Base-by-base conservation (phyloP, 768 basidiomycete species). In the Lactarius indigo region DNA sequence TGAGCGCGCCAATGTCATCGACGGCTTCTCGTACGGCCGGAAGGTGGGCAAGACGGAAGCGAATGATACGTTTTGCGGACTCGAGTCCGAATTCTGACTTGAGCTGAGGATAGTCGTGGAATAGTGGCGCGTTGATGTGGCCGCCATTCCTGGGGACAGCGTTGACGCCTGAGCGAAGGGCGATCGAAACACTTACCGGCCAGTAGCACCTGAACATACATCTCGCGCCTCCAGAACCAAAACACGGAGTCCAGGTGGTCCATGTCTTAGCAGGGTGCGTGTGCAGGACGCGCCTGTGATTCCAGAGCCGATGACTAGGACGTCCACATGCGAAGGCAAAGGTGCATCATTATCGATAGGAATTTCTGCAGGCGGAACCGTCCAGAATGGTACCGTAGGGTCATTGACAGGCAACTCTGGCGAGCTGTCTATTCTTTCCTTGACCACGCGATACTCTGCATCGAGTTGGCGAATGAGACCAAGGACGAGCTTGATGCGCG, bases 181-280 rank as follows among this genome's bases (percentile, higher is more conserved):
- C 23, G 26, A 6, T 23, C 17, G 50, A 23, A 1, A 8, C 26
- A 76, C 79, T n/a, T 64, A 86, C 87, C 89, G 80, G 42, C 84
- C 90, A 0, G 89, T 90, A 8, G 90, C 90, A 1, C 90, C 90
- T 0, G 87, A 89, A 71, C 90, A 91, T 0, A 81, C 80, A 13
- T 90, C 89, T 62, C 94, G 78, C 4, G 93, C 94, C 70, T 96
- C 94, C 26, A 96, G 81, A 79, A 94, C 87, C 26, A 92, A 84
- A 2, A 95, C 74, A 76, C 17, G 84, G 65, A 33, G 73, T 63
- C 8, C 69, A 64, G 31, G 73, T 74, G 30, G 72, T 1, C 10
- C 66, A 20, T 74, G 73, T 47, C 80, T 77, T 18, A 91, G 77
- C 28, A 88, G 66, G 10, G 82, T 81, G 68, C 85, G 82, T 5